Conservation (phyloP, 768 basidiomycete genomes). For the Gloeophyllum trabeum region DNA sequence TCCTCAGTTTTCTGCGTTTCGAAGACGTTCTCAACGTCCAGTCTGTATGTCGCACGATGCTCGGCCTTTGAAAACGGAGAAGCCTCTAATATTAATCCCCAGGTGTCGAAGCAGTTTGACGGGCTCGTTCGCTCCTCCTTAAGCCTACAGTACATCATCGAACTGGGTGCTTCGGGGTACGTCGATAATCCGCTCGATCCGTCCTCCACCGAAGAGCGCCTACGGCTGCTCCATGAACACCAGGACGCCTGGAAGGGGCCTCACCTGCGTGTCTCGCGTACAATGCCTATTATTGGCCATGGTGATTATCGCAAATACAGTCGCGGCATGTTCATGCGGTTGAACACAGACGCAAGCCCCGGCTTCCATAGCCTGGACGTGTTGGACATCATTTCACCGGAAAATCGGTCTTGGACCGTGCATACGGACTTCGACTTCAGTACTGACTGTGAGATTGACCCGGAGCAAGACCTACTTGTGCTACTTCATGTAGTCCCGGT, state of each 20-base stretch:
- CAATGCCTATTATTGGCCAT: no score
- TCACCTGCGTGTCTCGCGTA: no score
- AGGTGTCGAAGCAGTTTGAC: neutral
- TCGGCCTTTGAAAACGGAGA: neutral
- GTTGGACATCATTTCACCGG: no score
- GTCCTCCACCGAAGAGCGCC: neutral
- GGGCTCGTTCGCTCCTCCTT: neutral
- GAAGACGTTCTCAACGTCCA: neutral
- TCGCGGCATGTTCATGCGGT: no score
- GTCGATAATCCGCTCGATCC: neutral
- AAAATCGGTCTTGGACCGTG: no score
- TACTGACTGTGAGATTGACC: no score
- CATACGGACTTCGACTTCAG: no score
- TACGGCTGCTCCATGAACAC: neutral
- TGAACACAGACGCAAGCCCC: no score
- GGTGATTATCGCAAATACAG: no score
- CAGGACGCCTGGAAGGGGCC: neutral
- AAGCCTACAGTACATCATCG: neutral
- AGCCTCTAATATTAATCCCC: neutral
- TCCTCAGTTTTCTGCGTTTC: neutral
- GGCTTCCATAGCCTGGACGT: no score
- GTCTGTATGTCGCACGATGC: neutral
- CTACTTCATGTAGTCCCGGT: no score
- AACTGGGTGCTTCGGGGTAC: neutral
- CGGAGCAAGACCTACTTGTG: no score